Base-by-base conservation (phyloP, 192 early-diverging fungal genomes). In the Endogone sp. region DNA sequence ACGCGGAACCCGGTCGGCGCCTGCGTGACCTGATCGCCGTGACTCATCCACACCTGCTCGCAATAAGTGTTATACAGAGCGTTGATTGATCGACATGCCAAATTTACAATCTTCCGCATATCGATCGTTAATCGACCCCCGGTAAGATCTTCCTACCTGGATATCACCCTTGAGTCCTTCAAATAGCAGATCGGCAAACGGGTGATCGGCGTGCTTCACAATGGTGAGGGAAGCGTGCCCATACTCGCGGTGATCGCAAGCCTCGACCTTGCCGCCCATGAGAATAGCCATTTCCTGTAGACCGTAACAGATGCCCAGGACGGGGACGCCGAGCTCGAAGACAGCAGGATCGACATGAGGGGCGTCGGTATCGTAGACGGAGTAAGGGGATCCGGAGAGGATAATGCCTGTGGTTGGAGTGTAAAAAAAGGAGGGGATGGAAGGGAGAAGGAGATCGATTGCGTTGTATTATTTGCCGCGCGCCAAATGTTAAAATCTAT, bases 221-320 rank as follows among this genome's bases (percentile, higher is more conserved):
- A 97, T 81, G 60, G 74, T 79, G 54, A 99, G 85, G 60, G 84
- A 83, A 22, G 95, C 95, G 67, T 94, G 91, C 57, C 97, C 97
- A 77, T 97, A 99, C 78, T 99, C 97, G 73, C 94, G 90, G 84
- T 95, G 92, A 70, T 92, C 88, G 74, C 91, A 93, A 62, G 89
- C 78, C 59, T 84, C 89, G 56, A 97, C 93, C 32, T 95, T 91
- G 60, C 97, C 97, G 62, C 93, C 93, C 76, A 90, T 85, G 68
- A 90, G 88, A 83, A 87, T 89, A 56, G 93, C 88, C 80, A 98
- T 93, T 86, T 99, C 95, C 83, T 99, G 97, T 70, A 99, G 86
- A 63, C 97, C 97, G 70, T 98, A 99, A 85, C 97, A 99, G 78
- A 99, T 99, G 75, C 97, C 97, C 29, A 99, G 88, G 28, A 98